Conservation (phyloP, 169 alveolate genomes). For the Plasmodium vinckei region DNA sequence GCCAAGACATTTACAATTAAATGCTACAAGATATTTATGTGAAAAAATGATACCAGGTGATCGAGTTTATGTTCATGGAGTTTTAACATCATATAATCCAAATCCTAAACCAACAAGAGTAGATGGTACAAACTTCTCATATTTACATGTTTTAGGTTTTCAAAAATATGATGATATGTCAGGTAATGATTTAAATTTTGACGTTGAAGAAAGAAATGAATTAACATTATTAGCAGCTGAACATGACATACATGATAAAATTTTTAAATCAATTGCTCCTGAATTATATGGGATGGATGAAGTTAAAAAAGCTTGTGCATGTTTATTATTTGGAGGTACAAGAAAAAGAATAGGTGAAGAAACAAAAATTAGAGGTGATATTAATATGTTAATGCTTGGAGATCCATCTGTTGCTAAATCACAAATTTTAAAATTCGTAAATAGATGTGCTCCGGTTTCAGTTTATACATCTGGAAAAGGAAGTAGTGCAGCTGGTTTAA, state of each 20-base stretch:
- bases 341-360: conserved; percentile 96
- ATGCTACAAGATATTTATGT: conserved; percentile 93
- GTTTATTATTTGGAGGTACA: conserved; percentile 99
- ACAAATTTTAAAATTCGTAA: conserved; percentile 97
- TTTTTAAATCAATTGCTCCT: conserved; percentile 96
- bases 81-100: conserved; percentile 85
- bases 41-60: conserved; percentile 98
- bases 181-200: conserved; percentile 80
- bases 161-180: conserved; percentile 76
- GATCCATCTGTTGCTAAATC: conserved; percentile 99
- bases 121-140: conserved; percentile 81
- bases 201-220: conserved; percentile 86
- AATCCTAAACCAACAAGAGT: conserved; percentile 70
- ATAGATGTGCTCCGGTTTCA: conserved; percentile 97
- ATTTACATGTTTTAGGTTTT: conserved; percentile 88
- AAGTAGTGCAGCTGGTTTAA: conserved; percentile 99
- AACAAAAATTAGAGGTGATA: conserved; percentile 97
- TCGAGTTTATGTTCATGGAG: conserved; percentile 96
- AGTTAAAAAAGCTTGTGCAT: conserved; percentile 98
- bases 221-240: conserved; percentile 88
- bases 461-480: conserved; percentile 99
- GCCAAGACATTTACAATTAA: conserved; percentile 92
- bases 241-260: conserved; percentile 94
- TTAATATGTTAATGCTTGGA: conserved; percentile 95
- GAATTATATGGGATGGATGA: conserved; percentile 97